Conservation (phyloP, 2,329 filamentous ascomycete genomes). For the Meredithiella fracta region DNA sequence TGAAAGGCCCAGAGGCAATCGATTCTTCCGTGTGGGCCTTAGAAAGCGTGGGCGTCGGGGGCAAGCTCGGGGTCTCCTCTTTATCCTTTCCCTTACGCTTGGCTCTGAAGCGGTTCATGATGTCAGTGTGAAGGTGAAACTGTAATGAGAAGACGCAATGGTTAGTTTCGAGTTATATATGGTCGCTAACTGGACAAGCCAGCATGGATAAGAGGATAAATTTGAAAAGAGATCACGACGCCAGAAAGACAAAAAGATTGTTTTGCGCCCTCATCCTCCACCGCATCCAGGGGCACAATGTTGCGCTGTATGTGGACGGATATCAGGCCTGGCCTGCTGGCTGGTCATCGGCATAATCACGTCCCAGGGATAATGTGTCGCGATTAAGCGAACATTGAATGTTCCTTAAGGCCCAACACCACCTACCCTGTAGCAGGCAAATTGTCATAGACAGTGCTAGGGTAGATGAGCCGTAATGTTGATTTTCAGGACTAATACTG, state of each 20-base stretch:
- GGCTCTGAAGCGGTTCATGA: conserved; percentile 63
- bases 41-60: conserved; percentile 18
- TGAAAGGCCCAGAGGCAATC: conserved; percentile 28
- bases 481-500: too few species aligned
- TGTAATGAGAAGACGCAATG: not conserved
- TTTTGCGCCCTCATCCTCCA: not conserved
- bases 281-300: not conserved
- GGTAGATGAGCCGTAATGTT: too few species aligned
- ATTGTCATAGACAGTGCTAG: not conserved
- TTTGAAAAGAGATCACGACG: not conserved
- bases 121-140: not conserved
- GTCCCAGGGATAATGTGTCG: not conserved
- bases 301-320: not conserved
- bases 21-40: conserved; percentile 37
- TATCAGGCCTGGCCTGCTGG: not conserved
- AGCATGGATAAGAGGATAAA: not conserved
- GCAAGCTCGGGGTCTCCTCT: conserved; percentile 27
- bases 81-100: conserved; percentile 53
- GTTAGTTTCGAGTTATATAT: not conserved
- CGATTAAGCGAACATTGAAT: not conserved
- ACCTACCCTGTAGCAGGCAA: not conserved
- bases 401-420: not conserved
- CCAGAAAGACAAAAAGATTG: not conserved
- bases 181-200: not conserved
- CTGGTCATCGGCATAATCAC: not conserved